Conservation (phyloP, 164 flowering plant species). For the Warburgia ugandensis region DNA sequence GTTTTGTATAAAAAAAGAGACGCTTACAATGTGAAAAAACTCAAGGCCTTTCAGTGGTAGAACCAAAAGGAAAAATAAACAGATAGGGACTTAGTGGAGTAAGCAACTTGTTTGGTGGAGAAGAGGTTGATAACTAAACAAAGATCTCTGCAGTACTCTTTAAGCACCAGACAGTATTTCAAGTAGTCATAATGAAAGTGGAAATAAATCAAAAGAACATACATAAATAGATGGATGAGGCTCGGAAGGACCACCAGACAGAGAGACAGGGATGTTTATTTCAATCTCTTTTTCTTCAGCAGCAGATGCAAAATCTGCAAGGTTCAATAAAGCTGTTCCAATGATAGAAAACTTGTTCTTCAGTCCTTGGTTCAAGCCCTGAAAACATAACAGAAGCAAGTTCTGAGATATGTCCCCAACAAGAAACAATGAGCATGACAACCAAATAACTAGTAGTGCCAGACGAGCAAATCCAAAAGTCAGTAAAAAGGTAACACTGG, state of each 20-base stretch:
- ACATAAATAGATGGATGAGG: slow-evolving; percentile 54
- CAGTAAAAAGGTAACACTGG: neutral
- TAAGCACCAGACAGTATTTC: too few relatives aligned
- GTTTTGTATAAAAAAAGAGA: too few relatives aligned
- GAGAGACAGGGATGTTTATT: slow-evolving; percentile 47
- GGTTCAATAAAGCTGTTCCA: slow-evolving; percentile 68
- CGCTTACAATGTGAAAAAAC: too few relatives aligned
- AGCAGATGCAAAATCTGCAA: slow-evolving; percentile 65
- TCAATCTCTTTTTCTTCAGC: slow-evolving; percentile 53
- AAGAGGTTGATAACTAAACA: too few relatives aligned
- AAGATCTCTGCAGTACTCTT: too few relatives aligned
- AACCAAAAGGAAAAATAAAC: too few relatives aligned
- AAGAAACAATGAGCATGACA: too few relatives aligned
- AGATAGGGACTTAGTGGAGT: too few relatives aligned
- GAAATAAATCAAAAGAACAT: slow-evolving; percentile 22
- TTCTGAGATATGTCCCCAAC: neutral
- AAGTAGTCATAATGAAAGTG: too few relatives aligned
- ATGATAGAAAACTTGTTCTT: slow-evolving; percentile 55
- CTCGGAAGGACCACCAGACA: slow-evolving; percentile 31
- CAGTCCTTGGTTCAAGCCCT: slow-evolving; percentile 54
- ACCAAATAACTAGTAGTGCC: neutral
- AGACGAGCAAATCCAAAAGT: neutral
- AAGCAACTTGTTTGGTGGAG: too few relatives aligned
- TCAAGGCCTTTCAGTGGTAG: too few relatives aligned
- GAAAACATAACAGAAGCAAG: neutral